phyloP scores from a whole-genome alignment of 495 filamentous ascomycete genomes.

The Hypoxylon intermedium region DNA sequence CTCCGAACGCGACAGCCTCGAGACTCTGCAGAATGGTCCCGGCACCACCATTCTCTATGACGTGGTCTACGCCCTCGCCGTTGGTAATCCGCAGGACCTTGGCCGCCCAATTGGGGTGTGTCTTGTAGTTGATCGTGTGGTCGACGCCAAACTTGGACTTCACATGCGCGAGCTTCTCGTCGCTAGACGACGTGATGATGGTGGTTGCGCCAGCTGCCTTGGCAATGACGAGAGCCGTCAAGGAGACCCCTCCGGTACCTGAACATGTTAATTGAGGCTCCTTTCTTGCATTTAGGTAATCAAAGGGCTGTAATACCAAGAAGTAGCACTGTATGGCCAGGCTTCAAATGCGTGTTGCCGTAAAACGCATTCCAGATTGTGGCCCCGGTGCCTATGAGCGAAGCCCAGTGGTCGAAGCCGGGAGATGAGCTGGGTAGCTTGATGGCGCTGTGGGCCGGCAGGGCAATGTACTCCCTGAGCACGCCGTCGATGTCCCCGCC shows the following conservation, averaged over 20 bases:
- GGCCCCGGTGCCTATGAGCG: conserved; percentile 1
- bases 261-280: not conserved
- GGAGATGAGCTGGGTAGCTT: conserved; percentile 5
- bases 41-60: conserved; percentile 57
- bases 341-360: not conserved
- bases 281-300: not conserved
- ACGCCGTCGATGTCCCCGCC: not conserved
- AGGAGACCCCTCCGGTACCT: conserved; percentile 50
- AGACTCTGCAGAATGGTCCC: conserved; percentile 62
- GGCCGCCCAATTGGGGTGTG: conserved; percentile 20
- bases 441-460: conserved; percentile 5
- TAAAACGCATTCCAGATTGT: conserved; percentile 14
- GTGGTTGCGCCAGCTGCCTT: conserved; percentile 18
- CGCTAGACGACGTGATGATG: conserved; percentile 23
- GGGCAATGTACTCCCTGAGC: not conserved
- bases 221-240: conserved; percentile 2
- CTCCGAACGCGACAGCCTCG: conserved; percentile 63
- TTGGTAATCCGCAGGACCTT: conserved; percentile 23
- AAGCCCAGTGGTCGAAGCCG: conserved; percentile 7
- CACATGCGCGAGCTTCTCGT: conserved; percentile 8
- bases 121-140: conserved; percentile 26
- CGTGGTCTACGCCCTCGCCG: conserved; percentile 30
- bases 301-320: not conserved
- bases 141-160: conserved; percentile 11
- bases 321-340: conserved; percentile 6